Conservation (phyloP, 208 protist species). For the Acanthamoeba divionensis region DNA sequence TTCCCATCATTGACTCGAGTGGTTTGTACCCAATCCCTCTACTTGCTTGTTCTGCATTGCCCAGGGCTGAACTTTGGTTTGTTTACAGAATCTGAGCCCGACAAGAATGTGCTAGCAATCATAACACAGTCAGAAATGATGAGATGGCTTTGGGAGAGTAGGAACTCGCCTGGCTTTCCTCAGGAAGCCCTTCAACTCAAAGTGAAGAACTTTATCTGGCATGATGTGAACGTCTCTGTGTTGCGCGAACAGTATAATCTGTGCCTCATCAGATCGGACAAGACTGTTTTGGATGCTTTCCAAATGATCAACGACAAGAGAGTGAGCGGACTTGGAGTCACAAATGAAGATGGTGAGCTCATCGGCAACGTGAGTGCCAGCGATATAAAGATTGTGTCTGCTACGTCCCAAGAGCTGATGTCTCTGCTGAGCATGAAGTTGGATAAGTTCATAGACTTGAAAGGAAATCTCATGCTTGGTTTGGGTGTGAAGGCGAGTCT, state of each 20-base stretch:
- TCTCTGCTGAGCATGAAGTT: neutral
- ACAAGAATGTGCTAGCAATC: neutral
- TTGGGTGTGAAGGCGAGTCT: neutral
- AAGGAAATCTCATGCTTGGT: neutral
- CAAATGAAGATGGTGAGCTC: neutral
- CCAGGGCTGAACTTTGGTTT: neutral
- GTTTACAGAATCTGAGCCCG: neutral
- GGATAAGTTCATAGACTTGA: neutral
- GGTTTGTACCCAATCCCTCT: neutral
- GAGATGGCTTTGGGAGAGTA: neutral
- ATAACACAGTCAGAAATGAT: slow-evolving; percentile 25
- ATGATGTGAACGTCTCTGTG: neutral
- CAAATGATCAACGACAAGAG: slow-evolving; percentile 12
- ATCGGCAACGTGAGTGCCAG: slow-evolving; percentile 37
- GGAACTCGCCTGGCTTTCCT: slow-evolving; percentile 8
- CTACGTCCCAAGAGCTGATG: neutral
- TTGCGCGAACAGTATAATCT: neutral
- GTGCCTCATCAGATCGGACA: neutral
- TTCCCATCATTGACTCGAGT: neutral
- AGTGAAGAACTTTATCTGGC: neutral
- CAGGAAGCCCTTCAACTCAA: slow-evolving; percentile 1
- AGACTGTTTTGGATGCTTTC: neutral
- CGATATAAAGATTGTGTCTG: neutral
- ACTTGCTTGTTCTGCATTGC: too few relatives aligned
- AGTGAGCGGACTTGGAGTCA: neutral